Percentiles rank a stretch among this genome's conserved stretches.
These are phyloP conservation scores for Diaporthe sp. DNA, from an alignment of 2,329 filamentous ascomycete genomes.

Conservation along the genomic window DNA sequence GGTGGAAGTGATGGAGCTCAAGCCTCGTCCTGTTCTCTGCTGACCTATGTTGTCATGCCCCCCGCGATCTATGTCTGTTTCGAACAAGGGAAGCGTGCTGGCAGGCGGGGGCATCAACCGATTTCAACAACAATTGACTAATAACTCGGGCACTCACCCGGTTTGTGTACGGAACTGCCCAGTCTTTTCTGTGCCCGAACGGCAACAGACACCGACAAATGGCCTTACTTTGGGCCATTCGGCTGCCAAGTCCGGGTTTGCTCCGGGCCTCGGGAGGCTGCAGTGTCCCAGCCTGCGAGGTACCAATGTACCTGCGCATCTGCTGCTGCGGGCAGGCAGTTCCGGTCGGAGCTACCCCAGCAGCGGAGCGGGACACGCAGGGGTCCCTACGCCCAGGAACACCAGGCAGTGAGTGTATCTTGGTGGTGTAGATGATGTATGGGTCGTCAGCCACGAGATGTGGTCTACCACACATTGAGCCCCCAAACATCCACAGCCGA, in stretches of 20 bases:
- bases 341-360: slow-evolving; percentile 23
- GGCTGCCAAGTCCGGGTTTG: slow-evolving; percentile 17
- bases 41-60: not conserved
- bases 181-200: not conserved
- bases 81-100: slow-evolving; percentile 9
- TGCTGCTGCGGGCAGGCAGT: slow-evolving; percentile 7
- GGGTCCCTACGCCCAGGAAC: not conserved
- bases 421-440: slow-evolving; percentile 1
- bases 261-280: slow-evolving; percentile 12
- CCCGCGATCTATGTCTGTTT: not conserved
- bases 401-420: not conserved
- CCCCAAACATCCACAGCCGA: not conserved
- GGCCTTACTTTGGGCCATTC: not conserved
- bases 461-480: not conserved
- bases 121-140: slow-evolving; percentile 20
- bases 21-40: slow-evolving; percentile 1
- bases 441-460: slow-evolving; percentile 1
- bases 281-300: not conserved
- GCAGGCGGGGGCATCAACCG: not conserved
- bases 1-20: not conserved
- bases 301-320: not conserved
- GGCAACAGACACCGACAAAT: slow-evolving; percentile 8
- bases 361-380: slow-evolving; percentile 25
- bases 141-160: slow-evolving; percentile 12
- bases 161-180: slow-evolving; percentile 14